Evolutionary conservation across 2,329 filamentous ascomycete species (phyloP), one percentile per base, ranked within the genome.

Genomic region (Xylariaceae sp.): DNA sequence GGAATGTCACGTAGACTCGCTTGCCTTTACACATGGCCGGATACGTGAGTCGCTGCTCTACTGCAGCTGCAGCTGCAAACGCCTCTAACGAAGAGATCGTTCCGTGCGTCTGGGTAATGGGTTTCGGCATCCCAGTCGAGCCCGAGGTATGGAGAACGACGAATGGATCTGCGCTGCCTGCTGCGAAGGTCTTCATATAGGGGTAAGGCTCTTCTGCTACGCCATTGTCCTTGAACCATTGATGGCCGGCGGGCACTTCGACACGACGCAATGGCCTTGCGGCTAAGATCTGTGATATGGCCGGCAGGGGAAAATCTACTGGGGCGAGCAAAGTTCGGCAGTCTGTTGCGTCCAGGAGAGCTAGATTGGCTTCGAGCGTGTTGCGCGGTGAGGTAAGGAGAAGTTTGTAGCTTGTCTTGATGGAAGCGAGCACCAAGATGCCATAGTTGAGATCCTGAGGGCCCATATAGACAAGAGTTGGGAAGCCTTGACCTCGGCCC

Each of bases 391-490:
- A 75, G 26, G 60, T 64, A 6, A 74, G 59, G 1, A 75, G 58
- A 9, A 73, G 70, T 48, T 75, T 75, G 60, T 78, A 76, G 2
- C 78, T 77, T 2, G 75, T 73, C 65, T 80, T 80, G 56, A 76
- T 73, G 33, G 57, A 72, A 4, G 77, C 77, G 6, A 78, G 63
- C 1, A 75, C 53, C 5, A 75, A 40, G 28, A 79, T 71, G 12
- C 61, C 70, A 45, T 76, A 73, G 11, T 73, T 67, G n/a, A 75
- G 46, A 55, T 79, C 77, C 37, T 71, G 68, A 4, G 70, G 66
- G 26, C 72, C 72, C 21, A 74, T 56, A 55, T 75, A 77, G 2
- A 68, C 60, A 3, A 77, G 41, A 0, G 75, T 75, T 3, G 72
- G 70, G 51, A 74, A 75, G 17, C 60, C 46, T 16, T 59, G 52